Evolutionary conservation across 2,329 filamentous ascomycete species (phyloP), one percentile per base, ranked within the genome.

Genomic region (Fusarium ramigenum): DNA sequence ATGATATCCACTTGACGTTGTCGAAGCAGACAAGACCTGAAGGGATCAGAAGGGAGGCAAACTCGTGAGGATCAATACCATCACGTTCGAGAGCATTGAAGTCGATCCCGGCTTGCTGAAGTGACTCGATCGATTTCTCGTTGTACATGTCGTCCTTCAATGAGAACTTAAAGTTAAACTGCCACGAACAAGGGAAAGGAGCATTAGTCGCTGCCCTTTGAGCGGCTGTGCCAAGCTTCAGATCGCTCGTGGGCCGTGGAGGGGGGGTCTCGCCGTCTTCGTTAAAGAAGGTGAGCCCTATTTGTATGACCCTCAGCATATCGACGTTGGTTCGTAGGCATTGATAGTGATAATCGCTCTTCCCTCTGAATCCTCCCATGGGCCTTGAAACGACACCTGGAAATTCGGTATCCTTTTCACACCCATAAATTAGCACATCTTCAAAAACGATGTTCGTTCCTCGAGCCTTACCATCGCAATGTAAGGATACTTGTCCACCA

Each of bases 281-380:
- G 72, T 94, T 95, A 85, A 98, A 98, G 21, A 99, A 86, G 7
- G 96, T 97, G 77, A 99, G 92, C 66, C 96, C 96, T 65, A 99
- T 92, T 82, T 99, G 96, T 73, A 99, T 98, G 76, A 98, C 95
- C 82, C 97, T 98, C 78, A 99, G 90, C 79, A 99, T 91, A 80
- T 99, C 96, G 79, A 99, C 96, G 80, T 99, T 99, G 78, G 95
- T 97, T 70, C 96, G 93, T 52, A 99, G 88, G 69, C 96, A 98
- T 86, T 99, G 96, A 84, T 99, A 99, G 82, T 99, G 96, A 80
- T 99, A 99, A 78, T 98, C 96, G 74, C 95, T 96, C 85, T 98
- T 98, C 66, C 93, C 96, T 67, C 93, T 91, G 82, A 99, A 99
- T 63, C 93, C 91, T 54, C 96, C 96, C 88, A 99, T 98, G 4